phyloP scores from a whole-genome alignment of 768 basidiomycete species.

The Russula sp. region DNA sequence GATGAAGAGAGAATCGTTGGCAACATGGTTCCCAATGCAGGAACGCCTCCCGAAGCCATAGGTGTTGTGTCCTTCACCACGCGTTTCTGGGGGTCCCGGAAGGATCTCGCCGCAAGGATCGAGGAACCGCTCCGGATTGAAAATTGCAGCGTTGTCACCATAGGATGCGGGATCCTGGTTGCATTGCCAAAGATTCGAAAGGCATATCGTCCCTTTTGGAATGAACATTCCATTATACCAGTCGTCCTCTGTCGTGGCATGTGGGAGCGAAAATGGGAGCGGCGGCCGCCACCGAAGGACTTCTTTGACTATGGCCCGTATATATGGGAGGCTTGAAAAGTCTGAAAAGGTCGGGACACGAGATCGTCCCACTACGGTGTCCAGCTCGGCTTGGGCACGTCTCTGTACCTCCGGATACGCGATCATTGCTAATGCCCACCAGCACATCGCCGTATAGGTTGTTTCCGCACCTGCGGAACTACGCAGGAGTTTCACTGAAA shows the following conservation, averaged over 20 bases:
- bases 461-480: conserved; percentile 14
- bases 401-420: conserved; percentile 17
- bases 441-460: not conserved
- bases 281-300: conserved; percentile 4
- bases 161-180: conserved; percentile 3
- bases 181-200: conserved; percentile 24
- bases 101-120: not conserved
- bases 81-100: not conserved
- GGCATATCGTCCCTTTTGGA: conserved; percentile 30
- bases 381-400: conserved; percentile 21
- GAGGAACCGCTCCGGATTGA: conserved; percentile 20
- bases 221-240: conserved; percentile 28
- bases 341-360: conserved; percentile 19
- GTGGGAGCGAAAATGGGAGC: not conserved
- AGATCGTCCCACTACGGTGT: conserved; percentile 16
- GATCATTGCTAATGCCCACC: conserved; percentile 19
- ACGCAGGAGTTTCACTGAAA: too few relatives aligned
- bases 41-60: conserved; percentile 19
- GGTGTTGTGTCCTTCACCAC: conserved; percentile 7
- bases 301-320: conserved; percentile 20
- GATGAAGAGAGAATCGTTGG: conserved; percentile 21
- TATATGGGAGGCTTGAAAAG: conserved; percentile 14
- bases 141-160: conserved; percentile 16
- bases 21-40: conserved; percentile 20
- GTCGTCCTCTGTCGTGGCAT: conserved; percentile 24